Evolutionary conservation across 2,329 filamentous ascomycete species (phyloP), one percentile per base, ranked within the genome.

Genomic region (Paraphoma sp.): DNA sequence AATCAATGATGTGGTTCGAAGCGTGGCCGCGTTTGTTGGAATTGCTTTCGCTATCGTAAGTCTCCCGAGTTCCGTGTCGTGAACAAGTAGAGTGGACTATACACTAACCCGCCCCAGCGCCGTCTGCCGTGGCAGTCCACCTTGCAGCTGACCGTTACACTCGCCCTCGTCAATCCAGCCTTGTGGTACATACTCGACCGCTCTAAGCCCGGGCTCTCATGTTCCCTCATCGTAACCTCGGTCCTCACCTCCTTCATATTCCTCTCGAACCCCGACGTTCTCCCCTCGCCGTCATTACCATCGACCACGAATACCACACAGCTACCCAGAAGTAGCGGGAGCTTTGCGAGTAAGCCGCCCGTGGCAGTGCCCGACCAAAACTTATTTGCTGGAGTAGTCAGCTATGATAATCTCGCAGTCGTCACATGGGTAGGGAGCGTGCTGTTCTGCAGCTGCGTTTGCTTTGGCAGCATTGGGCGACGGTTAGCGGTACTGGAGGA

Each of bases 161-260:
- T 99, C 47, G 91, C 93, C 18, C 86, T 98, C 57, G 92, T 90
- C 17, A 98, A 98, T 73, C 94, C 95, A 1, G 90, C 95, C 9
- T 81, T 99, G 16, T 99, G 95, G 95, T 99, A 96, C 78, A 83
- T 98, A 23, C 90, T 99, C 71, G 95, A 99, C 78, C 91, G 94
- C 48, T 95, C 92, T 45, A 88, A 87, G 64, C 86, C 93, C 0
- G 95, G 95, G 4, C 90, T 98, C 65, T 80, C 95, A 33, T 84
- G 97, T 53, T 93, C 92, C 0, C 83, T 88, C 12, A 80, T 86
- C 1, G 88, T 97, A 10, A 90, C 92, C 1, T 73, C 94, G 28
- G 79, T 85, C 1, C 92, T 94, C 7, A 93, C 93, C 9, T 84
- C 86, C 12, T 76, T 92, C 14, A 80, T 97, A 16, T 84, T 97